These are phyloP conservation scores for Fraxinus sp. DNA, from an alignment of 305 asterid genomes.

Conservation along the genomic window DNA sequence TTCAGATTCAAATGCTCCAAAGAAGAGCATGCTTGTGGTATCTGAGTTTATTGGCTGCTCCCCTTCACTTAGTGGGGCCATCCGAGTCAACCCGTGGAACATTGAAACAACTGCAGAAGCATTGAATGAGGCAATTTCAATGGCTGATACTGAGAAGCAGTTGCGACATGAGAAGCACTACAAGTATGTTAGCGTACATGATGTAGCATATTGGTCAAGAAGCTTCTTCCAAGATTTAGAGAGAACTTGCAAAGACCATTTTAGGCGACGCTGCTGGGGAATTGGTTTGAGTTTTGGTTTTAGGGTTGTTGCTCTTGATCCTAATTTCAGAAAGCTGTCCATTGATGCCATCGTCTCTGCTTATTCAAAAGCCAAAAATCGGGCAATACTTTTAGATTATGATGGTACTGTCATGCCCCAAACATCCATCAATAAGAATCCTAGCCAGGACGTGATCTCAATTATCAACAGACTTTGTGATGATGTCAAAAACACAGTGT, in stretches of 20 bases:
- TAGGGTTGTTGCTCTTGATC: constrained; percentile 51
- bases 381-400: constrained; percentile 49
- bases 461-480: constrained; percentile 36
- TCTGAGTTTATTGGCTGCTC: constrained; percentile 55
- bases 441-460: constrained; percentile 36
- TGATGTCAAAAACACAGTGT: constrained; percentile 41
- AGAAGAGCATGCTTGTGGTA: constrained; percentile 47
- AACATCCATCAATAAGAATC: constrained; percentile 34
- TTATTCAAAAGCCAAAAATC: constrained; percentile 34
- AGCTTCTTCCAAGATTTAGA: constrained; percentile 55
- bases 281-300: constrained; percentile 51
- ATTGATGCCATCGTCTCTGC: constrained; percentile 40
- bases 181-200: constrained; percentile 45
- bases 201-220: constrained; percentile 49
- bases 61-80: constrained; percentile 49
- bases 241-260: constrained; percentile 48
- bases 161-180: constrained; percentile 54
- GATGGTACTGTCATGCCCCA: constrained; percentile 54
- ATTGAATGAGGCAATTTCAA: constrained; percentile 46
- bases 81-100: constrained; percentile 51
- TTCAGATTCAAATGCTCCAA: constrained; percentile 27
- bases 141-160: constrained; percentile 43
- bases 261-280: constrained; percentile 52
- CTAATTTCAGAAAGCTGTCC: constrained; percentile 46
- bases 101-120: constrained; percentile 51